Conservation (phyloP, 345 rosid genomes). For the Hibiscus mutabilis region DNA sequence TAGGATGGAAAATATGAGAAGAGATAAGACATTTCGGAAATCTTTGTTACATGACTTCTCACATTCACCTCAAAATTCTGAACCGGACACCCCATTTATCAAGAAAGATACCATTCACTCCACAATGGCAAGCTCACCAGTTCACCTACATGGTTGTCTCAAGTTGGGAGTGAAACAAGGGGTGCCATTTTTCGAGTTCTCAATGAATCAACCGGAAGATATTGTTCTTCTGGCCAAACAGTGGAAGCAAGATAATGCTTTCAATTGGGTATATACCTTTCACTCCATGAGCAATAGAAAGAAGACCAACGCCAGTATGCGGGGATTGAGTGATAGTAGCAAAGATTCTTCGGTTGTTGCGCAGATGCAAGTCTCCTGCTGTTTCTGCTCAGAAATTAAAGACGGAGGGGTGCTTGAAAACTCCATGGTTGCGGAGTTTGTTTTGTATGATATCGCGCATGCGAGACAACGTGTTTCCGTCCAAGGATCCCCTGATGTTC, state of each 20-base stretch:
- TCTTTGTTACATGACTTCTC: slow-evolving; percentile 56
- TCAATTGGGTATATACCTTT: slow-evolving; percentile 62
- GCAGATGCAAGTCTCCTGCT: slow-evolving; percentile 84
- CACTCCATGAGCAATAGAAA: slow-evolving; percentile 48
- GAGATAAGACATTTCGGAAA: slow-evolving; percentile 28
- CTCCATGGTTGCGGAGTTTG: slow-evolving; percentile 72
- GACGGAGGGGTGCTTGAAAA: slow-evolving; percentile 34
- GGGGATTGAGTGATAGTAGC: slow-evolving; percentile 33
- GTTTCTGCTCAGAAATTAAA: slow-evolving; percentile 47
- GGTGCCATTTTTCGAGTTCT: slow-evolving; percentile 58
- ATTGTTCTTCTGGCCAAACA: slow-evolving; percentile 64
- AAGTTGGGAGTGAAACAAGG: slow-evolving; percentile 54
- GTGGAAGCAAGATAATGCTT: slow-evolving; percentile 56
- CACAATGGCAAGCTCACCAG: slow-evolving; percentile 27
- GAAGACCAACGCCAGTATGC: slow-evolving; percentile 34
- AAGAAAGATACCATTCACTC: slow-evolving; percentile 26
- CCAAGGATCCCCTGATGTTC: slow-evolving; percentile 28
- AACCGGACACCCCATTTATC: slow-evolving; percentile 18
- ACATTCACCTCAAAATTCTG: slow-evolving; percentile 16
- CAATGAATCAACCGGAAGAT: slow-evolving; percentile 52
- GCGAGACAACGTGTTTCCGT: slow-evolving; percentile 34
- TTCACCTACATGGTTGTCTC: slow-evolving; percentile 73
- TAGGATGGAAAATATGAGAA: slow-evolving; percentile 26
- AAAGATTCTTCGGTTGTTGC: slow-evolving; percentile 58
- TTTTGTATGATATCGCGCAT: slow-evolving; percentile 58